Percentiles rank a stretch among this genome's conserved stretches.
Conservation (phyloP, 2,329 filamentous ascomycete species). For the Juglanconis juglandina region DNA sequence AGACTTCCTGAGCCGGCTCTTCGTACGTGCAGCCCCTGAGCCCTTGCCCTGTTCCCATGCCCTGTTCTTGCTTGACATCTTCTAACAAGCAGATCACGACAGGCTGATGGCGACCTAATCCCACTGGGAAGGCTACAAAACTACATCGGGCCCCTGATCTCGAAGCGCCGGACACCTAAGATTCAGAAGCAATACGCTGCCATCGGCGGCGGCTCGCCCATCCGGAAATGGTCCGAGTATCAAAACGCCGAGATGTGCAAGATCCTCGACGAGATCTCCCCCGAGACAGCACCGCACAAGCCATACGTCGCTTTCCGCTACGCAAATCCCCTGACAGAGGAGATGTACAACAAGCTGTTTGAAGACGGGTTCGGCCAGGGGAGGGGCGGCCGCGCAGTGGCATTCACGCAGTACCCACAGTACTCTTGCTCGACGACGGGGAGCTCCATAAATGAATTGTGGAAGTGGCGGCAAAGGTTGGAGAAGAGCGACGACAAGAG, state of each 20-base stretch:
- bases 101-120: conserved; percentile 92
- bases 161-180: conserved; percentile 84
- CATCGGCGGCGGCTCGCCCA: conserved; percentile 96
- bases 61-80: not conserved
- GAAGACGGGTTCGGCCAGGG: conserved; percentile 88
- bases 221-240: conserved; percentile 96
- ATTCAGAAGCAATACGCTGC: conserved; percentile 93
- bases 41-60: conserved; percentile 8
- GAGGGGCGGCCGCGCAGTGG: conserved; percentile 87
- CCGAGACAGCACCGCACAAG: conserved; percentile 92
- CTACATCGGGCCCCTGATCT: conserved; percentile 86
- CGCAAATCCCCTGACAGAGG: conserved; percentile 86
- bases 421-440: conserved; percentile 98
- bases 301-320: conserved; percentile 98
- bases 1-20: conserved; percentile 84
- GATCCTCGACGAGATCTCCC: conserved; percentile 83
- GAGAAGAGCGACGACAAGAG: conserved; percentile 65
- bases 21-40: conserved; percentile 56
- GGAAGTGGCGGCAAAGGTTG: conserved; percentile 90
- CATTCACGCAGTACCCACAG: conserved; percentile 97
- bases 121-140: conserved; percentile 88
- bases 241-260: conserved; percentile 97
- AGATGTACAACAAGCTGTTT: conserved; percentile 81
- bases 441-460: conserved; percentile 92
- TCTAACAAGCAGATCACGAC: conserved; percentile 8